A percentile compares a stretch with the other conserved stretches of the same genome.
phyloP scores from a whole-genome alignment of 225 moss, liverwort and hornwort species.

The Ulota crispa region DNA sequence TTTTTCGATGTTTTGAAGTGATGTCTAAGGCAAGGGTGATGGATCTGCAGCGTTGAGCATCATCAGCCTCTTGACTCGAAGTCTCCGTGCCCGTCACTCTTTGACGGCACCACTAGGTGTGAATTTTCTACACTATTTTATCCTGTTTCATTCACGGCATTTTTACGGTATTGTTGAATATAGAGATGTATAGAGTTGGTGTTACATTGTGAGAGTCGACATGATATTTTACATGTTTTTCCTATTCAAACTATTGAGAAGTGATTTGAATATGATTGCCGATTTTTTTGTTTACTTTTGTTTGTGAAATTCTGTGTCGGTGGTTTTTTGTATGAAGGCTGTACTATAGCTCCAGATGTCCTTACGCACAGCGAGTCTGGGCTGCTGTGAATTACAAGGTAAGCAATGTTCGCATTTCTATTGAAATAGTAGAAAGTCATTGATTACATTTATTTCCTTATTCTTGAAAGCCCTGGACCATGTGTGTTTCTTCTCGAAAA shows the following conservation, averaged over 20 bases:
- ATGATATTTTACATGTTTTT: not conserved
- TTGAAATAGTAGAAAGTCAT: not conserved
- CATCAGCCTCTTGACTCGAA: slow-evolving; percentile 33
- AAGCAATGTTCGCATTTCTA: not conserved
- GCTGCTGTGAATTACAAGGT: slow-evolving; percentile 59
- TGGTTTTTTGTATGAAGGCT: slow-evolving; percentile 35
- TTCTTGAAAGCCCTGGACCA: not conserved
- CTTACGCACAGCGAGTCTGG: slow-evolving; percentile 68
- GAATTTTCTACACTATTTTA: not conserved
- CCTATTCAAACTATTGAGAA: not conserved
- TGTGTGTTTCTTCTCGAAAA: not conserved
- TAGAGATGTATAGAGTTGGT: not conserved
- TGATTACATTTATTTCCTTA: not conserved
- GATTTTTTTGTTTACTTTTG: not conserved
- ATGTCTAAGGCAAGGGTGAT: not conserved
- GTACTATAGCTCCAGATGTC: slow-evolving; percentile 54
- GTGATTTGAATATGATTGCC: not conserved
- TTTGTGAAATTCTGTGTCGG: not conserved
- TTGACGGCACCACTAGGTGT: slow-evolving; percentile 53
- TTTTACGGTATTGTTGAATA: not conserved
- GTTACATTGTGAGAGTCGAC: not conserved
- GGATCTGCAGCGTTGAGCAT: slow-evolving; percentile 33
- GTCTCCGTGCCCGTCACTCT: slow-evolving; percentile 37
- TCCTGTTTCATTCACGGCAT: not conserved
- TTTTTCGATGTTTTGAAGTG: not conserved